Base-by-base conservation (phyloP, 2,329 filamentous ascomycete species). In the Colletotrichum lentis region DNA sequence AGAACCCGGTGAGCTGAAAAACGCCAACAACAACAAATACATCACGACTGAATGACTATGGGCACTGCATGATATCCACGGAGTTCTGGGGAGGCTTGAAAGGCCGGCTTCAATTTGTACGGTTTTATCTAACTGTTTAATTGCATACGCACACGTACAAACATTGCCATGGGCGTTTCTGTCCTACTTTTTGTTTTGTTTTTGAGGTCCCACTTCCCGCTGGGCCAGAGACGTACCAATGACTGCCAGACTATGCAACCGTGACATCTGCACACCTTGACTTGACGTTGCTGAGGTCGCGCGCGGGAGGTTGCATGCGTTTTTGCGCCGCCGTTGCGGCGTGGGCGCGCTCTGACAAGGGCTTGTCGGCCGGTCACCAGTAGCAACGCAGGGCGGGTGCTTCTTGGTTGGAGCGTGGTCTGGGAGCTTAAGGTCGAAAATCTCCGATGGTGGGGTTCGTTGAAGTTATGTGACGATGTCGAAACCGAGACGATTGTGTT, bases 31-130 rank as follows among this genome's bases (percentile, higher is more conserved):
- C 55, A 56, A 43, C 49, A 18, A 56, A 56, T 35, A 11, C 20
- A 63, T 59, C 20, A 69, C 57, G 67, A 69, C 43, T 67, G 54
- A 67, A 69, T 43, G 67, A 69, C 64, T 50, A 52, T 44, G 3
- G 57, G 65, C 44, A 59, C 39, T 59, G 54, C 58, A 67, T 67
- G 67, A 67, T 69, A 69, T 67, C 63, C 63, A 69, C 44, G 67
- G 67, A 50, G 66, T 69, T 69, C 31, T 50, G 41, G 46, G 50
- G 53, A 11, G 31, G 20, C 16, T 37, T 27, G 3, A 41, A 11
- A 27, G 27, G 39, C 8, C 24, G 35, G 47, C 37, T 31, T 50
- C 47, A 31, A n/a, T 37, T 49, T 52, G 31, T 46, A 47, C 56
- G 43, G 62, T 66, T 61, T 61, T 43, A 61, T 69, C 22, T 69